phyloP scores from a whole-genome alignment of 2,329 filamentous ascomycete genomes.

The Trichoderma lentiforme region DNA sequence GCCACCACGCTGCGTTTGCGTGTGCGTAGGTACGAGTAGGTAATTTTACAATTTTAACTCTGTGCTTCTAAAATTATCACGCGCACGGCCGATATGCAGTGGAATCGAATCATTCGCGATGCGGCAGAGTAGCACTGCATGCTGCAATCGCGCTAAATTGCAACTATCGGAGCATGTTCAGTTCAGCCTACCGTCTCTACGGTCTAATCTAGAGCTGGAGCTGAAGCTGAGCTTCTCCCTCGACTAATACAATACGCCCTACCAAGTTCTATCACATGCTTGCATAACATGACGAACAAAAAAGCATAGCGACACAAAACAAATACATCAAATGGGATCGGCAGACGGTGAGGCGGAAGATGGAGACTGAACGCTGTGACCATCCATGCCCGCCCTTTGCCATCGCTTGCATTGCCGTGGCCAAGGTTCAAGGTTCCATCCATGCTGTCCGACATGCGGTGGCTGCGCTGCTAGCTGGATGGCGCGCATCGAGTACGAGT shows the following conservation, averaged over 20 bases:
- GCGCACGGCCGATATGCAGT: background rate
- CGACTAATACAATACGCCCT: background rate
- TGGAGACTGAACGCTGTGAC: background rate
- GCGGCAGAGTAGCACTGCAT: background rate
- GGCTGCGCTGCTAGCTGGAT: background rate
- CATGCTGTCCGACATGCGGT: background rate
- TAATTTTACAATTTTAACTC: background rate
- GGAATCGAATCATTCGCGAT: background rate
- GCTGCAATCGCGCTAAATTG: background rate
- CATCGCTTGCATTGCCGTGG: background rate
- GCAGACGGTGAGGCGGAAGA: slow-evolving; percentile 5
- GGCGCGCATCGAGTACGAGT: background rate
- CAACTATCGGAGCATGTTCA: background rate
- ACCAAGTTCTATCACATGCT: background rate
- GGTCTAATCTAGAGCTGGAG: background rate
- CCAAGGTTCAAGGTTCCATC: background rate
- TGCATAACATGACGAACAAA: background rate
- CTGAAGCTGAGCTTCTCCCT: background rate
- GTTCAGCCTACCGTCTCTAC: background rate
- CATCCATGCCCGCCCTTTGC: no score
- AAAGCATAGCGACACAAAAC: background rate
- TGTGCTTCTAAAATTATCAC: slow-evolving; percentile 16
- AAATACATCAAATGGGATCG: background rate
- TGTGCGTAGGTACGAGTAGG: background rate
- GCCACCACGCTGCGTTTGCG: background rate